Evolutionary conservation across 169 alveolate genomes (phyloP).

Genomic region (Plasmodium coatneyi): DNA sequence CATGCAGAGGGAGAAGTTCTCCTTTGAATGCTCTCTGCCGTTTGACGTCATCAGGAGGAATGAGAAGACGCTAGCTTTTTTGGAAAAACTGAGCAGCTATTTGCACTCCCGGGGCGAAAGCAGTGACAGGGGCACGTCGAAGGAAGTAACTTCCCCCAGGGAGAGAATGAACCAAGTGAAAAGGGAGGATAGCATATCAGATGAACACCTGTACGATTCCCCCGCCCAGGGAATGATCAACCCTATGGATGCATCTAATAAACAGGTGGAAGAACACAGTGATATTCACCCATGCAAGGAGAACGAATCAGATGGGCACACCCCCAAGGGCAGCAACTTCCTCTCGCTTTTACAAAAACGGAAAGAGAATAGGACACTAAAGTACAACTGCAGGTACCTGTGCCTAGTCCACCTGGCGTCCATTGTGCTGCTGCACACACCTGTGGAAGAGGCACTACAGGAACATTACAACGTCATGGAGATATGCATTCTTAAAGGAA

Average conservation of each 20-base stretch:
- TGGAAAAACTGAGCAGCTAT: not conserved
- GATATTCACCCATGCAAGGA: not conserved
- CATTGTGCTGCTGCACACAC: constrained; percentile 23
- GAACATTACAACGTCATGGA: constrained; percentile 1
- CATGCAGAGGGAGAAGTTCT: not conserved
- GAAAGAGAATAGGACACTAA: constrained; percentile 1
- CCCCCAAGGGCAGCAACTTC: not conserved
- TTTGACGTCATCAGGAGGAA: constrained; percentile 25
- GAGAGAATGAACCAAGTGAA: not conserved
- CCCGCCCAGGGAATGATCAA: not conserved
- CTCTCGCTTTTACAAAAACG: not conserved
- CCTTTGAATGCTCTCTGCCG: not conserved
- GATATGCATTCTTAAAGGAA: constrained; percentile 37
- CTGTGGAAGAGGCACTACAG: not conserved
- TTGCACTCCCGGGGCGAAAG: not conserved
- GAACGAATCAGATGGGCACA: not conserved
- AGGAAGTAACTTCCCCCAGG: not conserved
- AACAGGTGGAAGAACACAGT: not conserved
- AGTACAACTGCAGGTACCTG: constrained; percentile 50
- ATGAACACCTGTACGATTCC: not conserved
- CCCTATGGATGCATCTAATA: not conserved
- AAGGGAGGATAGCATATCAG: not conserved
- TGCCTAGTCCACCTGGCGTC: constrained; percentile 30
- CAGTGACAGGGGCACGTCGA: not conserved
- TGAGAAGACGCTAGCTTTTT: not conserved